Evolutionary conservation across 176 grass and related monocot species (phyloP).

Genomic region (Oryza glumipatula): DNA sequence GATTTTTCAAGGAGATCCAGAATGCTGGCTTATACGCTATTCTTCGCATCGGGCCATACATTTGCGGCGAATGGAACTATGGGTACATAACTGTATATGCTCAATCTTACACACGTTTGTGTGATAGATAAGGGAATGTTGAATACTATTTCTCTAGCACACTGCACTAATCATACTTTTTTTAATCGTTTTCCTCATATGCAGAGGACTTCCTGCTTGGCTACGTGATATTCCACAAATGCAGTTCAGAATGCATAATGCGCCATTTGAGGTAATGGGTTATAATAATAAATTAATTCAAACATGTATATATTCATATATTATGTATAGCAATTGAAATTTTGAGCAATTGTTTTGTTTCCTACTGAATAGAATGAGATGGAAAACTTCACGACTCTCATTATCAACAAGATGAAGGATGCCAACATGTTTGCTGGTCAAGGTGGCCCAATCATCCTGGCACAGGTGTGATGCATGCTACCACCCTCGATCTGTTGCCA

Average conservation of each 20-base stretch:
- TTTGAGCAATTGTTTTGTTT: no score
- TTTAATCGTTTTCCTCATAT: no score
- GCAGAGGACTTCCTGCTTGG: slow-evolving; percentile 61
- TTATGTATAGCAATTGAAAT: no score
- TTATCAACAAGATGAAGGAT: slow-evolving; percentile 61
- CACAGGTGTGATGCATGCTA: slow-evolving; percentile 23
- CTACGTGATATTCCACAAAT: slow-evolving; percentile 54
- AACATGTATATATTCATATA: no score
- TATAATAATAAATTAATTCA: no score
- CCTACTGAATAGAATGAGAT: slow-evolving; percentile 51
- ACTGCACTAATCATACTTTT: no score
- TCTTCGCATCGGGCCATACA: slow-evolving; percentile 75
- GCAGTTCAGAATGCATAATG: slow-evolving; percentile 61
- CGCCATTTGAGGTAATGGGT: slow-evolving; percentile 52
- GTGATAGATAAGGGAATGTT: not conserved
- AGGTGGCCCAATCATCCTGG: slow-evolving; percentile 67
- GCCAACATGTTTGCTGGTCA: slow-evolving; percentile 51
- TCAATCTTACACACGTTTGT: not conserved
- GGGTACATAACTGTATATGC: slow-evolving; percentile 8
- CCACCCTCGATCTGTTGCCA: no score
- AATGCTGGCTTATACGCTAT: slow-evolving; percentile 54
- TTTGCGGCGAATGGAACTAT: slow-evolving; percentile 79
- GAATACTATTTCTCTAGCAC: no score
- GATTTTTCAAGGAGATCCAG: slow-evolving; percentile 65
- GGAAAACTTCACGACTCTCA: slow-evolving; percentile 59